Evolutionary conservation across 257 asterid species (phyloP), one percentile per base, ranked within the genome.

Genomic region (Gentiana straminea): DNA sequence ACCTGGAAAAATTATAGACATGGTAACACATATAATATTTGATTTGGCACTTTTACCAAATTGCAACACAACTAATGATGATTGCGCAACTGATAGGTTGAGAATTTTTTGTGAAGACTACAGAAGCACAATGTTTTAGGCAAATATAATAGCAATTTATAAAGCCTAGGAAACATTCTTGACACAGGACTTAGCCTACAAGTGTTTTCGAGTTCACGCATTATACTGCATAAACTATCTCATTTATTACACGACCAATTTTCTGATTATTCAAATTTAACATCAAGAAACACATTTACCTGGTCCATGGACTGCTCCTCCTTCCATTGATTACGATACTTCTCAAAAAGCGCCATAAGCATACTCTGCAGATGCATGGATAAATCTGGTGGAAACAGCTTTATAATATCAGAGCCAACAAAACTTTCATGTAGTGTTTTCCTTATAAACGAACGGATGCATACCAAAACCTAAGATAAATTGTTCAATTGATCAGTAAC

Each of bases 371-470:
- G 60, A 47, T 69, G 71, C 41, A 72, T 32, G 13, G 81, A 66
- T 49, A 78, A 64, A 62, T 70, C 73, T 54, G 53, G 58, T 49
- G 75, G 84, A 61, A 75, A 61, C 65, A 75, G 77, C 79, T 69
- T 78, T 79, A 64, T 43, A 54, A 49, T 54, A 53, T 62, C 75
- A 48, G 50, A 73, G 46, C 69, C 63, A 35, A 51, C 68, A 11
- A 62, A 48, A 48, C 51, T 58, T 54, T 60, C 61, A 51, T 50
- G 68, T 41, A 64, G 75, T 41, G 54, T 63, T 46, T 62, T 75
- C 50, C 75, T 59, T 35, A 78, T 53, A 64, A 78, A 60, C 4
- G 55, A 69, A 39, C 84, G 79, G 67, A 75, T 72, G 47, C 75
- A 69, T 57, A 72, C 79, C 68, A 78, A 68, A 64, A 78, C 68